Evolutionary conservation across 768 basidiomycete species (phyloP).

Genomic region (Boletus vermiculosoides): DNA sequence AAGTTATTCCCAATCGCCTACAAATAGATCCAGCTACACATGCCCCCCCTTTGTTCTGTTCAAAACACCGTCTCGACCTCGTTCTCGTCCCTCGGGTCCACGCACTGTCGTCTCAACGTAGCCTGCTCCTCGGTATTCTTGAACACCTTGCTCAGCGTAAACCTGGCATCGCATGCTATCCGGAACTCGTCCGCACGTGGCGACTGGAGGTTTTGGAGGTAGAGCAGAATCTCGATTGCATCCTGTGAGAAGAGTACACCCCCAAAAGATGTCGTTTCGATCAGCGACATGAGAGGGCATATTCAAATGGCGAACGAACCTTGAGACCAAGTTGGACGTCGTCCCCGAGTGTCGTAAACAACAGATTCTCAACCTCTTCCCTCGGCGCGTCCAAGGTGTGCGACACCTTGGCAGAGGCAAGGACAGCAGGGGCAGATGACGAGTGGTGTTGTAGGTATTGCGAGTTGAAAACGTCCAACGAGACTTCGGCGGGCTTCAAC

Average conservation of each 20-base stretch:
- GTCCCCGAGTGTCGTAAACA: slow-evolving; percentile 49
- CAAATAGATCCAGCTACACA: not conserved
- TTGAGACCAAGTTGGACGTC: slow-evolving; percentile 45
- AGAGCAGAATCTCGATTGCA: slow-evolving; percentile 46
- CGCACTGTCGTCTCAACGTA: slow-evolving; percentile 32
- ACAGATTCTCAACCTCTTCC: slow-evolving; percentile 58
- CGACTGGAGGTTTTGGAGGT: slow-evolving; percentile 52
- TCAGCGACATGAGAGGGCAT: not conserved
- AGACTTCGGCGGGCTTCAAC: slow-evolving; percentile 56
- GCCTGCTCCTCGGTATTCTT: slow-evolving; percentile 52
- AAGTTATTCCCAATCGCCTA: not conserved
- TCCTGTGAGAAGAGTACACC: slow-evolving; percentile 38
- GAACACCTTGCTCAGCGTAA: slow-evolving; percentile 67
- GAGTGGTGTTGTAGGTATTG: slow-evolving; percentile 71
- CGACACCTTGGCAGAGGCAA: slow-evolving; percentile 64
- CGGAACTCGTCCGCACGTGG: slow-evolving; percentile 61
- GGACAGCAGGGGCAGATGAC: slow-evolving; percentile 46
- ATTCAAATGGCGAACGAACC: slow-evolving; percentile 32
- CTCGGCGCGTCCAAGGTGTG: slow-evolving; percentile 44
- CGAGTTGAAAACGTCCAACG: slow-evolving; percentile 67
- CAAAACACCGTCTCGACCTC: slow-evolving; percentile 27
- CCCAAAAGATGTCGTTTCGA: not conserved
- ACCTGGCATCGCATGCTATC: slow-evolving; percentile 48
- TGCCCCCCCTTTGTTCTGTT: not conserved
- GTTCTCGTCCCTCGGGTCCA: slow-evolving; percentile 21